A percentile compares a stretch with the other conserved stretches of the same genome.
Conservation (phyloP, 2,329 filamentous ascomycete genomes). For the Apiospora arundinis region DNA sequence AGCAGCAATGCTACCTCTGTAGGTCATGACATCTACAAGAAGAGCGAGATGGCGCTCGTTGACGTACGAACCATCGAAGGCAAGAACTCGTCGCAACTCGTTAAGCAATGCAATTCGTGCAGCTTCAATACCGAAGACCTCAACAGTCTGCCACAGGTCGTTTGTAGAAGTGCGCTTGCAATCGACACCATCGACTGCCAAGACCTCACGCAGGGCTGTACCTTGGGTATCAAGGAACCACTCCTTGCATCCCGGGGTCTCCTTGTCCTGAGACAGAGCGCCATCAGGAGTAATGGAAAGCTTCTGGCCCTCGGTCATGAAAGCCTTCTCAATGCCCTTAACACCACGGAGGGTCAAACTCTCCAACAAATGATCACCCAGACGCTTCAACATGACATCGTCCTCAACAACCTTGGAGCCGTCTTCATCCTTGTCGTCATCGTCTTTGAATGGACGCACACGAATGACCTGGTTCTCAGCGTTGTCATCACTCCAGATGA, state of each 20-base stretch:
- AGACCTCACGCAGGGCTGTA: conserved; percentile 82
- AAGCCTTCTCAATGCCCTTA: conserved; percentile 85
- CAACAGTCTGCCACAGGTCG: conserved; percentile 92
- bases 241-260: conserved; percentile 79
- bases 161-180: conserved; percentile 88
- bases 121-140: conserved; percentile 96
- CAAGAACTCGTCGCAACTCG: conserved; percentile 90
- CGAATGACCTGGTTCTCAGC: conserved; percentile 94
- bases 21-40: conserved; percentile 97
- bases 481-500: conserved; percentile 98
- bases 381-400: conserved; percentile 89
- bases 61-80: conserved; percentile 99
- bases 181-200: conserved; percentile 89
- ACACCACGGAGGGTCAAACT: conserved; percentile 92
- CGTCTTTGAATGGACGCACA: conserved; percentile 75
- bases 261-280: conserved; percentile 75
- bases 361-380: conserved; percentile 91
- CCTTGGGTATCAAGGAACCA: conserved; percentile 97
- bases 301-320: conserved; percentile 82
- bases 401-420: conserved; percentile 71
- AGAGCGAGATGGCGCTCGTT: conserved; percentile 97
- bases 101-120: conserved; percentile 85
- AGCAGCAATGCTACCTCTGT: conserved; percentile 90
- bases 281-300: conserved; percentile 74
- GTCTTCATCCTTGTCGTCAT: conserved; percentile 76